phyloP scores from a whole-genome alignment of 768 basidiomycete species.

The Arthromyces matolae region DNA sequence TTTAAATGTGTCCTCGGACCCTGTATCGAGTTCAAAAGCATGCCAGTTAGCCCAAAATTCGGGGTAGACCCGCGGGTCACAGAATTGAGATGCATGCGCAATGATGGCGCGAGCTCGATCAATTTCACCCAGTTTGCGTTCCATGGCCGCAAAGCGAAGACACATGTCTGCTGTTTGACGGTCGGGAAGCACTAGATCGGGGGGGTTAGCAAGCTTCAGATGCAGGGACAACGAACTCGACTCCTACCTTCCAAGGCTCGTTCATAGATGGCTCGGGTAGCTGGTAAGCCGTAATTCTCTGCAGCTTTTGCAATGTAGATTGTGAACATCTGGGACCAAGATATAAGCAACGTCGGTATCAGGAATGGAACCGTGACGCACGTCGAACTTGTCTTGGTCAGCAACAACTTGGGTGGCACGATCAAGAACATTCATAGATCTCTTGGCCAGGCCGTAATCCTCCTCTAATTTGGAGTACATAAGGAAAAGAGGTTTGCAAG shows the following conservation, averaged over 20 bases:
- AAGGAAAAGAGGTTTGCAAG: slow-evolving; percentile 90
- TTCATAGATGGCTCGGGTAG: slow-evolving; percentile 95
- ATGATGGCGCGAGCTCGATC: slow-evolving; percentile 96
- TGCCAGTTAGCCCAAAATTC: slow-evolving; percentile 99
- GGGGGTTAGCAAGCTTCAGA: not conserved
- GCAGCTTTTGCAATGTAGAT: slow-evolving; percentile 98
- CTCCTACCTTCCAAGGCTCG: slow-evolving; percentile 73
- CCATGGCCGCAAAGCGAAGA: slow-evolving; percentile 89
- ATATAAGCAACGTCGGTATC: not conserved
- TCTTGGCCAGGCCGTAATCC: slow-evolving; percentile 90
- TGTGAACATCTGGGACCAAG: slow-evolving; percentile 73
- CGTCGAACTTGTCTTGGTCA: slow-evolving; percentile 93
- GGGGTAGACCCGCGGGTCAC: slow-evolving; percentile 88
- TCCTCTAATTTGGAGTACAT: slow-evolving; percentile 97
- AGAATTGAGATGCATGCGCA: slow-evolving; percentile 98
- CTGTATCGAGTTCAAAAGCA: slow-evolving; percentile 95
- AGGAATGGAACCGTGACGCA: slow-evolving; percentile 30
- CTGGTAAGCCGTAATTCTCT: slow-evolving; percentile 91
- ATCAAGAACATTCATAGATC: slow-evolving; percentile 94
- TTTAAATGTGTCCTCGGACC: slow-evolving; percentile 97
- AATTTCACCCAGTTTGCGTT: slow-evolving; percentile 98
- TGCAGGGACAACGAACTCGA: not conserved
- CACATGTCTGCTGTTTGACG: slow-evolving; percentile 97
- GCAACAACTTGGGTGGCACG: slow-evolving; percentile 84
- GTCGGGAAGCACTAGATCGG: slow-evolving; percentile 68